Evolutionary conservation across 345 rosid species (phyloP).

Genomic region (Salix exigua): DNA sequence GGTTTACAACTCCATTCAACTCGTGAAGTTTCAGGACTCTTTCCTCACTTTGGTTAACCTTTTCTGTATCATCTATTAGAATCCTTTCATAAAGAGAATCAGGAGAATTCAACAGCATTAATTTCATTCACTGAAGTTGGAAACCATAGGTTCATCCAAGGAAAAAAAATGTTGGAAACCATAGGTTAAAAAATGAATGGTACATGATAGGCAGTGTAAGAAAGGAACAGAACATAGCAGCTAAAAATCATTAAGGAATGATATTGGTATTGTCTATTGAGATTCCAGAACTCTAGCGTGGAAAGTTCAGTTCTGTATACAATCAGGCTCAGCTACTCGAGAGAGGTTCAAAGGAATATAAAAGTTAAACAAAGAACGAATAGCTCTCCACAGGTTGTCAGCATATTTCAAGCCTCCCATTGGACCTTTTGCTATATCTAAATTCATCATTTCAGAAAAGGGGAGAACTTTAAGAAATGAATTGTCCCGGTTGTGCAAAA

Average conservation of each 20-base stretch:
- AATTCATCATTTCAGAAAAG: neutral
- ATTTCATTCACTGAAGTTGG: neutral
- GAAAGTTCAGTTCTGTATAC: neutral
- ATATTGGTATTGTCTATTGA: neutral
- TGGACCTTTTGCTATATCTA: neutral
- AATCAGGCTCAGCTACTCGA: neutral
- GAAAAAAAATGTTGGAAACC: neutral
- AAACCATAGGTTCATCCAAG: neutral
- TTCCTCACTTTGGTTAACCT: slow-evolving; percentile 25
- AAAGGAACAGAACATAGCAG: neutral
- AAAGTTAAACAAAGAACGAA: neutral
- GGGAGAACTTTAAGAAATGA: neutral
- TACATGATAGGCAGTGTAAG: neutral
- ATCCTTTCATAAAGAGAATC: slow-evolving; percentile 20
- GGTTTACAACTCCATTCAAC: slow-evolving; percentile 31
- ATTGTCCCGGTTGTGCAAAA: neutral
- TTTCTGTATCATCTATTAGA: slow-evolving; percentile 23
- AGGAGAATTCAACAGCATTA: slow-evolving; percentile 27
- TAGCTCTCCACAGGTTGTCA: neutral
- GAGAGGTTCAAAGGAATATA: neutral
- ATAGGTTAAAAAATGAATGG: neutral
- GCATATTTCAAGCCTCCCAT: neutral
- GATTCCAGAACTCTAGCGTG: neutral
- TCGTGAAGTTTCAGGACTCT: slow-evolving; percentile 34
- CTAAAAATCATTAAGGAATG: neutral